A percentile compares a stretch with the other conserved stretches of the same genome.
Evolutionary conservation across 73 alveolate genomes (phyloP).

Genomic region (Blepharisma stoltei): DNA sequence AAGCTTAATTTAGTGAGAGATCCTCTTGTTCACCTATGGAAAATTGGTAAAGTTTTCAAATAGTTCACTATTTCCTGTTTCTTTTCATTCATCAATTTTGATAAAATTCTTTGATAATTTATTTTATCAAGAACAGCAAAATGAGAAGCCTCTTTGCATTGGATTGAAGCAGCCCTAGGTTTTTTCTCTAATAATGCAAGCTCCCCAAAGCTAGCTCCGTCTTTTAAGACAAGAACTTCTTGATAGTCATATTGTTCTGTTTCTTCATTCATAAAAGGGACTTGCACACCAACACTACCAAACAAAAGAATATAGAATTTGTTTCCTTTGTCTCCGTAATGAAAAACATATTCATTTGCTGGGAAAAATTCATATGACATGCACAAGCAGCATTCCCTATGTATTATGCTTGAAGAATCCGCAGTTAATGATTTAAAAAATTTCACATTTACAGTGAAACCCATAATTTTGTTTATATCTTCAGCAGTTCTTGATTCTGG

Average conservation of each 20-base stretch:
- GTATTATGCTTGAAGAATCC: background rate
- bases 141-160: slow-evolving; percentile 39
- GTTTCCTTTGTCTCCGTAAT: slow-evolving; percentile 42
- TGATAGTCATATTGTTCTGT: background rate
- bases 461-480: background rate
- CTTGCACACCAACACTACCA: slow-evolving; percentile 38
- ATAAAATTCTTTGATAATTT: slow-evolving; percentile 39
- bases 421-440: background rate
- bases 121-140: slow-evolving; percentile 47
- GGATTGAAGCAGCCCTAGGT: slow-evolving; percentile 62
- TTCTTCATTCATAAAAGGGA: slow-evolving; percentile 13
- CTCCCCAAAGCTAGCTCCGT: slow-evolving; percentile 60
- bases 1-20: slow-evolving; percentile 34
- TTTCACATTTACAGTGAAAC: background rate
- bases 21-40: slow-evolving; percentile 36
- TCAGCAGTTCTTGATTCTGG: slow-evolving; percentile 4
- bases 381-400: slow-evolving; percentile 7
- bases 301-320: slow-evolving; percentile 36
- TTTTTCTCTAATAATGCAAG: slow-evolving; percentile 45
- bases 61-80: slow-evolving; percentile 31
- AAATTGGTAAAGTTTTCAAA: slow-evolving; percentile 36
- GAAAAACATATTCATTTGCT: slow-evolving; percentile 29
- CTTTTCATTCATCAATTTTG: slow-evolving; percentile 32
- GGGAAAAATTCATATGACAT: slow-evolving; percentile 2
- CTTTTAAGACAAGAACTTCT: slow-evolving; percentile 39